phyloP scores from a whole-genome alignment of 495 filamentous ascomycete species.

The Tuber melanosporum region DNA sequence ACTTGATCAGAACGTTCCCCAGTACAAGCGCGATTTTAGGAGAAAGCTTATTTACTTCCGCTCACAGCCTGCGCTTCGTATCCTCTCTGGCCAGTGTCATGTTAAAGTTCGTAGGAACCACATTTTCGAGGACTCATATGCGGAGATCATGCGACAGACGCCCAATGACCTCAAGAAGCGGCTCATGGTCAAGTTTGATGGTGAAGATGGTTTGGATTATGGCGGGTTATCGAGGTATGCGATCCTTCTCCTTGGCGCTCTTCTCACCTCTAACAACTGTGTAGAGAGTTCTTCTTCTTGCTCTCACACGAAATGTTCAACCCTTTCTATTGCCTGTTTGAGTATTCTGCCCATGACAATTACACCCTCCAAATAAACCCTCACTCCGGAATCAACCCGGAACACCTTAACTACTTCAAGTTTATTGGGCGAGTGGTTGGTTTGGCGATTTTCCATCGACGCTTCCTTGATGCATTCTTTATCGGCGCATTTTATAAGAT shows the following conservation, averaged over 20 bases:
- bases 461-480: conserved; percentile 98
- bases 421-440: conserved; percentile 98
- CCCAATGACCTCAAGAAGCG: conserved; percentile 96
- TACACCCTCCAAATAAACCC: conserved; percentile 99
- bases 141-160: conserved; percentile 94
- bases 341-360: conserved; percentile 99
- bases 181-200: conserved; percentile 99
- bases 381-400: conserved; percentile 97
- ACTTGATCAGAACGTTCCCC: conserved; percentile 94
- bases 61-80: conserved; percentile 91
- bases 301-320: conserved; percentile 99
- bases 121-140: conserved; percentile 98
- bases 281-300: conserved; percentile 97
- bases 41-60: conserved; percentile 98
- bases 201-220: conserved; percentile 96
- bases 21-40: conserved; percentile 98
- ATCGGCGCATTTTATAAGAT: conserved; percentile 99
- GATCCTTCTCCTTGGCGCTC: neutral
- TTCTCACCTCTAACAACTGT: conserved; percentile 36
- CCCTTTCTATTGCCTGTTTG: conserved; percentile 98
- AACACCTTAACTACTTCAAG: conserved; percentile 99
- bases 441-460: conserved; percentile 93
- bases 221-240: conserved; percentile 81
- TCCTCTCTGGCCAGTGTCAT: conserved; percentile 92
- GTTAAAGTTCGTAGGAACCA: conserved; percentile 94